Evolutionary conservation across 2,329 filamentous ascomycete species (phyloP).

Genomic region (Rhinocladiella similis): DNA sequence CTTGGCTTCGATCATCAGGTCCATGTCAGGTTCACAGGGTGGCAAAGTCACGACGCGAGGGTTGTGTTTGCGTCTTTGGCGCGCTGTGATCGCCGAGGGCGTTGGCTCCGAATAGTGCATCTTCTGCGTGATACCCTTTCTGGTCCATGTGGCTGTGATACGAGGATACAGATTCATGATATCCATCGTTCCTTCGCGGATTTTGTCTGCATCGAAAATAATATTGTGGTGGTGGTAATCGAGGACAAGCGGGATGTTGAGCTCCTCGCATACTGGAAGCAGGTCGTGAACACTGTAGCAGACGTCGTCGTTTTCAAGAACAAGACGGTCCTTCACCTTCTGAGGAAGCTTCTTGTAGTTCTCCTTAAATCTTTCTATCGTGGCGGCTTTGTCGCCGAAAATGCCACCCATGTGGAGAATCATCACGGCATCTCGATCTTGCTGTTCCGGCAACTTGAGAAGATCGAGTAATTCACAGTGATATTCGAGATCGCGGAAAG

Average conservation of each 20-base stretch:
- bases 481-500: conserved; percentile 81
- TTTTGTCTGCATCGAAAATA: conserved; percentile 69
- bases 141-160: conserved; percentile 80
- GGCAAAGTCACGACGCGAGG: conserved; percentile 76
- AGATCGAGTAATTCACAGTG: conserved; percentile 82
- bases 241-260: conserved; percentile 90
- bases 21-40: conserved; percentile 79
- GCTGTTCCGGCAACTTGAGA: conserved; percentile 73
- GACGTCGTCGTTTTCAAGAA: conserved; percentile 93
- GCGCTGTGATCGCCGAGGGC: conserved; percentile 71
- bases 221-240: conserved; percentile 98
- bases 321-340: conserved; percentile 74
- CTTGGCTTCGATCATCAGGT: conserved; percentile 99
- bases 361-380: conserved; percentile 72
- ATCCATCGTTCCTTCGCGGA: conserved; percentile 82
- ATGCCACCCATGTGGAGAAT: conserved; percentile 90
- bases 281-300: conserved; percentile 90
- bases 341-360: conserved; percentile 70
- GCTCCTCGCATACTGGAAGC: conserved; percentile 83
- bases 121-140: conserved; percentile 84
- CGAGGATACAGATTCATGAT: conserved; percentile 73
- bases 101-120: conserved; percentile 94
- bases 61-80: conserved; percentile 81
- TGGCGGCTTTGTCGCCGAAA: conserved; percentile 82
- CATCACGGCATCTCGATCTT: conserved; percentile 86